These are phyloP conservation scores for Ambrosiella xylebori DNA, from an alignment of 2,329 filamentous ascomycete genomes.

Conservation along the genomic window DNA sequence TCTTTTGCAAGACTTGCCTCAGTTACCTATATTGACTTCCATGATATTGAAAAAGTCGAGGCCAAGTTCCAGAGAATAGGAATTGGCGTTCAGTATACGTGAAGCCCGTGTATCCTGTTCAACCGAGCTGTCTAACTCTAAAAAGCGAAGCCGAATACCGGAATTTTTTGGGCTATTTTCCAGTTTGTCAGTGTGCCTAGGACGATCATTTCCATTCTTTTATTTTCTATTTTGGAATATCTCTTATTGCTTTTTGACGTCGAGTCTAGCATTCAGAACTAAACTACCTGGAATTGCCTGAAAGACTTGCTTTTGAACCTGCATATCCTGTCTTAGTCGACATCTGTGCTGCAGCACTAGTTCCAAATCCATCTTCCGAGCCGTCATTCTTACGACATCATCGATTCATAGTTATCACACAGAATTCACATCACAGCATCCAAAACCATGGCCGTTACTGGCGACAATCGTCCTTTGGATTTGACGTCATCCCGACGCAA, in stretches of 20 bases:
- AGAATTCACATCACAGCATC: background rate
- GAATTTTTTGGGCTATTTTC: background rate
- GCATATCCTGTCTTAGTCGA: constrained; percentile 1
- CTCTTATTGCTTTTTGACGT: background rate
- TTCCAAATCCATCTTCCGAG: background rate
- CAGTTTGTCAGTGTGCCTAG: background rate
- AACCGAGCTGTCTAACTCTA: background rate
- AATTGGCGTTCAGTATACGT: background rate
- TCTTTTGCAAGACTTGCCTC: background rate
- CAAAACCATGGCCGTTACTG: constrained; percentile 7
- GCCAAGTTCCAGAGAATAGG: background rate
- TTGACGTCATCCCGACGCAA: constrained; percentile 7
- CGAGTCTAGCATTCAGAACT: background rate
- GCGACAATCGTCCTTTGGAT: constrained; percentile 9
- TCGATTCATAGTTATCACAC: background rate
- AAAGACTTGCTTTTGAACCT: background rate
- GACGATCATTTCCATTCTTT: background rate
- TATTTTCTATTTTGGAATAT: background rate
- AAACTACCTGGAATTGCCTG: background rate
- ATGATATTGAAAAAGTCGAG: background rate
- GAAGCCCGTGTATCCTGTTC: background rate
- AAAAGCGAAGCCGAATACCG: background rate
- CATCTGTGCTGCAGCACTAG: background rate
- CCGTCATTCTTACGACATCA: background rate
- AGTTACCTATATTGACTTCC: background rate